These are phyloP conservation scores for Rhizopogon rudus DNA, from an alignment of 768 basidiomycete genomes.

Conservation along the genomic window DNA sequence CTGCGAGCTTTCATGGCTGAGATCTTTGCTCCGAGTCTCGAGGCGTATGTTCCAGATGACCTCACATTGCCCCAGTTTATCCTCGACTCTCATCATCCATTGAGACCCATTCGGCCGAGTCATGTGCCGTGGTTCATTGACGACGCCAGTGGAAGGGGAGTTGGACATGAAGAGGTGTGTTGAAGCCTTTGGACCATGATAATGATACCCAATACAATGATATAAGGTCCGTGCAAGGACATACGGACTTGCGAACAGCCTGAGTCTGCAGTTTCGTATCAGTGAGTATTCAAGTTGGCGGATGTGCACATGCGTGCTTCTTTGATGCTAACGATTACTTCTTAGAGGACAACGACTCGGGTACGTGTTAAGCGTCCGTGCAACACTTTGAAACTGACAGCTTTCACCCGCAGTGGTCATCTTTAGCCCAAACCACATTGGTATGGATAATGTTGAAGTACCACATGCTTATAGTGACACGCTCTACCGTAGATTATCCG, in stretches of 20 bases:
- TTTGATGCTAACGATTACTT: background rate
- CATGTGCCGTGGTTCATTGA: slow-evolving; percentile 56
- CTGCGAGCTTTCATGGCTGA: slow-evolving; percentile 13
- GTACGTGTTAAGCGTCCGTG: slow-evolving; percentile 28
- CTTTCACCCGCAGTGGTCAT: slow-evolving; percentile 42
- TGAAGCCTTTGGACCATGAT: background rate
- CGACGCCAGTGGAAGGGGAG: slow-evolving; percentile 41
- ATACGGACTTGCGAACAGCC: slow-evolving; percentile 48
- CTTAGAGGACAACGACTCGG: slow-evolving; percentile 46
- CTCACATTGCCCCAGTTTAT: slow-evolving; percentile 65
- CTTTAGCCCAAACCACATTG: slow-evolving; percentile 60
- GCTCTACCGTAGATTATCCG: slow-evolving; percentile 42
- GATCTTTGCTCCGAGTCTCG: slow-evolving; percentile 20
- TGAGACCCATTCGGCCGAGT: slow-evolving; percentile 40
- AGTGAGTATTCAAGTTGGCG: slow-evolving; percentile 26
- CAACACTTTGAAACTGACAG: slow-evolving; percentile 1
- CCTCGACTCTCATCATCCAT: slow-evolving; percentile 38
- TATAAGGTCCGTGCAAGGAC: slow-evolving; percentile 38
- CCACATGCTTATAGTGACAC: background rate
- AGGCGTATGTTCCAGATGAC: slow-evolving; percentile 52
- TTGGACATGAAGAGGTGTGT: slow-evolving; percentile 45
- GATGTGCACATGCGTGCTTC: background rate
- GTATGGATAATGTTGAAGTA: slow-evolving; percentile 27
- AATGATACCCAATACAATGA: background rate
- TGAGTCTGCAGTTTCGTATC: slow-evolving; percentile 43